phyloP scores from a whole-genome alignment of 139 green algal genomes.

The Chlorella sp. region DNA sequence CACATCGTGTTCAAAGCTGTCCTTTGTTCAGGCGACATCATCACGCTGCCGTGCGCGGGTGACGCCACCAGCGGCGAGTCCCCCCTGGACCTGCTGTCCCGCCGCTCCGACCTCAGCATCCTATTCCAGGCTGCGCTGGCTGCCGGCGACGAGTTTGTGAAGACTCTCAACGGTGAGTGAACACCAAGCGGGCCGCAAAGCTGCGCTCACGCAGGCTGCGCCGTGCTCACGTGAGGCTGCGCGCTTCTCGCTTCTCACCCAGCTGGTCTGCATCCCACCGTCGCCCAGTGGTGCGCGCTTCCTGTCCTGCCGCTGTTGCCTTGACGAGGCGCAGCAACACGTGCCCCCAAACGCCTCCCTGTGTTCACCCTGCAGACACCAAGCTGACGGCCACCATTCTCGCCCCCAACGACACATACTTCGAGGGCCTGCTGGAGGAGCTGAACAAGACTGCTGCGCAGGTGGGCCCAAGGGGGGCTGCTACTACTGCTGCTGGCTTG shows the following conservation, averaged over 20 bases:
- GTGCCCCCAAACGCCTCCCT: no score
- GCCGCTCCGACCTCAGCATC: neutral
- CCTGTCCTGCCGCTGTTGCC: no score
- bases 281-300: no score
- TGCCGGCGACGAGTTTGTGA: neutral
- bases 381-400: constrained; percentile 27
- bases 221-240: neutral
- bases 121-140: constrained; percentile 9
- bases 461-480: no score
- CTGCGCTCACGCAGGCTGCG: no score
- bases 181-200: no score
- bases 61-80: neutral
- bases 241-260: neutral
- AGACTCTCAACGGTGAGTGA: constrained; percentile 4
- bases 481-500: no score
- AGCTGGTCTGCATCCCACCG: neutral
- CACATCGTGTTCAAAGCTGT: no score
- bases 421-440: constrained; percentile 5
- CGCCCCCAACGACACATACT: constrained; percentile 34
- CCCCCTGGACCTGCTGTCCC: constrained; percentile 13
- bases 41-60: neutral
- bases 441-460: neutral
- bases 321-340: no score
- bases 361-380: neutral
- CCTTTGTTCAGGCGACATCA: neutral